Base-by-base conservation (phyloP, 1,284 basidiomycete genomes). In the Heterobasidion irregulare region DNA sequence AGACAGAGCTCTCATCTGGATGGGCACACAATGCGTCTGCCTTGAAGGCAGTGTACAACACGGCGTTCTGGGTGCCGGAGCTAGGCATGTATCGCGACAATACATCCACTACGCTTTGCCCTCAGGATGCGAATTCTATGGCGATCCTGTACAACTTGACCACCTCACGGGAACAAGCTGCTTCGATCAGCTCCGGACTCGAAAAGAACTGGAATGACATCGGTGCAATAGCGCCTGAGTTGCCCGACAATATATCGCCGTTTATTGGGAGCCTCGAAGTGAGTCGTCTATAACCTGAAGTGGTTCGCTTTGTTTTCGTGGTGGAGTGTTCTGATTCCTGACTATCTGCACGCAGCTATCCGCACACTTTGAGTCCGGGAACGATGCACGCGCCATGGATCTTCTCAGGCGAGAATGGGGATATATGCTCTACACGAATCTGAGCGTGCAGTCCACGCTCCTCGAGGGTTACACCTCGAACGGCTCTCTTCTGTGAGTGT, bases 221-320 rank as follows among this genome's bases (percentile, higher is more conserved):
- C 19, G 78, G 78, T 6, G 71, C 77, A 0, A 61, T 78, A 2
- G 73, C 71, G 19, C 77, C 78, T 4, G 78, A 80, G 65, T 63
- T 80, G 12, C 75, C 76, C 13, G 77, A 78, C 58, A 80, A 75
- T 2, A 76, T 79, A 19, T 73, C 75, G 36, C 76, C 77, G 5
- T 80, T 79, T 62, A 72, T 79, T 38, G 70, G 76, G 15, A 75
- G 77, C 1, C 72, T 79, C 47, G 77, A 80, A 70, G 77, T 77
- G 50, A 44, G 65, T 54, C 12, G 15, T 15, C 8, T 6, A 15
- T 46, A 26, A 26, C 26, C 26, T 26, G 26, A 6, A 26, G 26
- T 26, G 26, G 26, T 6, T 26, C 26, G 26, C 18, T 36, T 49
- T 43, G 41, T 32, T 26, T 41, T n/a, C 18, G 16, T 26, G 12